phyloP scores from a whole-genome alignment of 1,139 yeast species.

The Tardiomyces depauwii region DNA sequence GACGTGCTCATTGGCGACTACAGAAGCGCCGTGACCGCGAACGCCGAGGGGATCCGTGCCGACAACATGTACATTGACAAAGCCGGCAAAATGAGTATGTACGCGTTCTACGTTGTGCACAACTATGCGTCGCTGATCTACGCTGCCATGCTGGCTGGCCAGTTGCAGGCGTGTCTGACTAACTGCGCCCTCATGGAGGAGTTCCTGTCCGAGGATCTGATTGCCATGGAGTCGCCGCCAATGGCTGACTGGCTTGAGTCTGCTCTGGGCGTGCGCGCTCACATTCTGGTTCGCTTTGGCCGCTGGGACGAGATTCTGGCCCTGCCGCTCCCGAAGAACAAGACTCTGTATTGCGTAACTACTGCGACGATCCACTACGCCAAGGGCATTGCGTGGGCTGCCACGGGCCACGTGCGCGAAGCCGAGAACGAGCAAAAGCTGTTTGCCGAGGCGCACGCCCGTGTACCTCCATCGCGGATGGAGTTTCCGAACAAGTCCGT shows the following conservation, averaged over 20 bases:
- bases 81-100: conserved; percentile 1
- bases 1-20: conserved; percentile 3
- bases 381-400: conserved; percentile 3
- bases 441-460: too few relatives aligned
- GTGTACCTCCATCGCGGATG: conserved; percentile 1
- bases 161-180: conserved; percentile 1
- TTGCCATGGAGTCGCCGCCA: conserved; percentile 3
- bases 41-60: background rate
- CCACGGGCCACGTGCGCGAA: conserved; percentile 3
- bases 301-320: too few relatives aligned
- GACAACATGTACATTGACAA: conserved; percentile 1
- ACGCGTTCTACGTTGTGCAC: conserved; percentile 3
- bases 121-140: conserved; percentile 2
- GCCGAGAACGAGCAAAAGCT: background rate
- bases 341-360: conserved; percentile 3
- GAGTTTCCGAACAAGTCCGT: conserved; percentile 1
- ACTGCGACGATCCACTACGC: conserved; percentile 1
- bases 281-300: too few relatives aligned
- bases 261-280: background rate
- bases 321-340: background rate
- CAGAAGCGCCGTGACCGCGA: conserved; percentile 1
- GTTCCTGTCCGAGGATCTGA: conserved; percentile 1
- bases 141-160: conserved; percentile 3
- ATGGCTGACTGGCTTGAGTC: conserved; percentile 5
- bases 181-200: conserved; percentile 1